Base-by-base conservation (phyloP, 1,139 yeast genomes). In the Geotrichum macrosporum region DNA sequence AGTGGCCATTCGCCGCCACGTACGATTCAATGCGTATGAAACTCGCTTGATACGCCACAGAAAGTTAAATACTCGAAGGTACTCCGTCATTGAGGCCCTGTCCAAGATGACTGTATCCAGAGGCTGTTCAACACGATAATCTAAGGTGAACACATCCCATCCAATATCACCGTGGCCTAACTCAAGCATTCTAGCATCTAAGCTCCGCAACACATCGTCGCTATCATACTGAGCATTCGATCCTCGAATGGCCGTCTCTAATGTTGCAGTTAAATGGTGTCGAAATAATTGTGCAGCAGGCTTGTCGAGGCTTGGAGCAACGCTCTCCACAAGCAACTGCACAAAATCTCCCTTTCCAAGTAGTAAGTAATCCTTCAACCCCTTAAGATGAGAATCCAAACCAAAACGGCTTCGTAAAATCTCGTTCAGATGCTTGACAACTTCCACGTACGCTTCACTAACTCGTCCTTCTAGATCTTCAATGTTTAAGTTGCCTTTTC, bases 101-200 rank as follows among this genome's bases (percentile, higher is more conserved):
- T 69, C 69, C 36, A 71, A 52, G 4, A 71, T 55, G 6, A 67
- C 68, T 21, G 58, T 54, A 35, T 68, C 69, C 34, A 72, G 16
- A 78, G 89, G 60, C 15, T 76, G 65, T 41, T 77, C 83, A 4
- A 87, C 70, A 44, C 80, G 73, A 62, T 85, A 92, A 60, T 88
- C 96, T 41, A 92, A 69, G 0, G 96, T 87, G 63, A 92, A 89
- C 3, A 85, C 88, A 60, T 89, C 95, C 97, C 97, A 92, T 70
- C 75, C 74, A 36, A 61, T 51, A 54, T 70, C 79, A 0, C 94
- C 94, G 56, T 81, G 77, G 2, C 79, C 78, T 33, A 81, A 68
- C 46, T 67, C 89, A 43, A 88, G 71, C 41, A 89, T 74, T 40
- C 96, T 71, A 0, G 96, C 95, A 68, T 92, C 97, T 15, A 92